These are phyloP conservation scores for Penicillium sp. DNA, from an alignment of 2,329 filamentous ascomycete species.

Conservation along the genomic window DNA sequence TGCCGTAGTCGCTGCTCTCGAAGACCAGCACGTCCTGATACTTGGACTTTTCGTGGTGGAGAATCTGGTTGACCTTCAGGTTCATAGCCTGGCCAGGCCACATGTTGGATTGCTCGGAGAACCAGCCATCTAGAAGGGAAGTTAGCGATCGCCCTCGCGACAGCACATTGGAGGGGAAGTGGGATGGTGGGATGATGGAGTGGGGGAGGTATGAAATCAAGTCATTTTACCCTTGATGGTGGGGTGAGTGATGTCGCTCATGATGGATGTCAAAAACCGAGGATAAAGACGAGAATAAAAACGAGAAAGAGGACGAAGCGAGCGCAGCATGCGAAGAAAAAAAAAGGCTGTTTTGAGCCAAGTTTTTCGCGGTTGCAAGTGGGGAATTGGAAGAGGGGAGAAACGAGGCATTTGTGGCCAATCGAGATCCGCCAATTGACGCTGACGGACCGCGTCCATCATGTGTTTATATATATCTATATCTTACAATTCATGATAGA, in stretches of 20 bases:
- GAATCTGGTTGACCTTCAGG: slow-evolving; percentile 91
- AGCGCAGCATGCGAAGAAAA: slow-evolving; percentile 22
- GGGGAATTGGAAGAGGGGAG: slow-evolving; percentile 8
- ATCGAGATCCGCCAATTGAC: slow-evolving; percentile 9
- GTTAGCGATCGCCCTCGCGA: slow-evolving; percentile 11
- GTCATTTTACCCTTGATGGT: slow-evolving; percentile 71
- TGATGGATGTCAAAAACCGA: slow-evolving; percentile 34
- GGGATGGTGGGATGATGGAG: slow-evolving; percentile 16
- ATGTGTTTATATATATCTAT: too few relatives aligned
- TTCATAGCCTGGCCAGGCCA: slow-evolving; percentile 99
- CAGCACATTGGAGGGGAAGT: slow-evolving; percentile 8
- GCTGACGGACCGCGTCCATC: too few relatives aligned
- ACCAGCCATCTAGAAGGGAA: slow-evolving; percentile 86
- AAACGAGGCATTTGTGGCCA: slow-evolving; percentile 3
- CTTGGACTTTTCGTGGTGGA: slow-evolving; percentile 98
- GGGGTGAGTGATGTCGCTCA: slow-evolving; percentile 67
- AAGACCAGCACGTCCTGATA: slow-evolving; percentile 99
- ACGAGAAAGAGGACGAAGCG: slow-evolving; percentile 17
- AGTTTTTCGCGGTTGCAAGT: slow-evolving; percentile 15
- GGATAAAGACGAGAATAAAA: slow-evolving; percentile 12
- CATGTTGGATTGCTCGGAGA: slow-evolving; percentile 98
- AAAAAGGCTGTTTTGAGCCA: slow-evolving; percentile 22
- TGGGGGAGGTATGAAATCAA: slow-evolving; percentile 9
- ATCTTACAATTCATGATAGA: too few relatives aligned
- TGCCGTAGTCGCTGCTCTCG: slow-evolving; percentile 95